Conservation (phyloP, 1,139 yeast genomes). For the Pneumocystis oryctolagi region DNA sequence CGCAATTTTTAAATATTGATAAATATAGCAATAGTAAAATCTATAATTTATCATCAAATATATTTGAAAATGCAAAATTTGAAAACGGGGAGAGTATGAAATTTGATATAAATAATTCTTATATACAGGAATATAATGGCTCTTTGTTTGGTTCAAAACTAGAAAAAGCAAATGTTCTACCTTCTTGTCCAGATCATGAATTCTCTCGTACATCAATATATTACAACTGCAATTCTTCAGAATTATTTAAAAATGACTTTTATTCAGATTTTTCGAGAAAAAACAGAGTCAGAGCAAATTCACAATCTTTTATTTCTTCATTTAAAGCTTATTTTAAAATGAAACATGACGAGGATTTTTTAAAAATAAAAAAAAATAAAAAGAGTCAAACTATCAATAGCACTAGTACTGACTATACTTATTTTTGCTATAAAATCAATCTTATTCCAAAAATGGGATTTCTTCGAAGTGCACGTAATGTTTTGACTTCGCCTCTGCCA, state of each 20-base stretch:
- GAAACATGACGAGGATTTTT: not conserved
- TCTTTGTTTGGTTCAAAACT: not conserved
- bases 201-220: not conserved
- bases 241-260: not conserved
- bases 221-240: not conserved
- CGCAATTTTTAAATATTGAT: not conserved
- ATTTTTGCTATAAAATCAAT: not conserved
- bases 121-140: not conserved
- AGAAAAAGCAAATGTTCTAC: not conserved
- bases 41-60: not conserved
- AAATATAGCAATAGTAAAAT: not conserved
- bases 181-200: not conserved
- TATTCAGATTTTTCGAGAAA: not conserved
- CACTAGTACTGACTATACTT: not conserved
- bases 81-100: not conserved
- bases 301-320: not conserved
- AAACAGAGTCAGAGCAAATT: not conserved
- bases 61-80: not conserved
- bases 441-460: slow-evolving; percentile 47
- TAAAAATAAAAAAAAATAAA: not conserved
- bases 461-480: slow-evolving; percentile 66
- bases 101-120: not conserved
- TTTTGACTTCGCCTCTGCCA: slow-evolving; percentile 79
- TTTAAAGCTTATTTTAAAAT: not conserved
- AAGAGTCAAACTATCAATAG: not conserved